Evolutionary conservation across 805 yeast species (phyloP).

Genomic region (Candida tibetensis): DNA sequence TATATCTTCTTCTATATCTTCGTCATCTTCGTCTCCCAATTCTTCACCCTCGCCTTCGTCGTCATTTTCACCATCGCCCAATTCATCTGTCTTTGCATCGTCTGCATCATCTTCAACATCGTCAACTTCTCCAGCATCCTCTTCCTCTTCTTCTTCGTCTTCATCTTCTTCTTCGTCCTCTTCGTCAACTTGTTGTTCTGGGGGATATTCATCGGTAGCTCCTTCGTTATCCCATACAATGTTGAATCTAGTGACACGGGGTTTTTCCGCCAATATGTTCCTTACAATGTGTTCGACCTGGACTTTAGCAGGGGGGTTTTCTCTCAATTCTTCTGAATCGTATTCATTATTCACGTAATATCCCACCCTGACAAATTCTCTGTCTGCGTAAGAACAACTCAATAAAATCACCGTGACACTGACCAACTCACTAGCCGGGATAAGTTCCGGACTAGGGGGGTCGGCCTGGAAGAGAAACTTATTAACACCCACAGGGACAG

Average conservation of each 20-base stretch:
- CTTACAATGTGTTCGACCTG: slow-evolving; percentile 93
- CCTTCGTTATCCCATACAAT: slow-evolving; percentile 89
- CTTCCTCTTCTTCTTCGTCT: slow-evolving; percentile 26
- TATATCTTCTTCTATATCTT: slow-evolving; percentile 20
- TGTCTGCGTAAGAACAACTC: slow-evolving; percentile 88
- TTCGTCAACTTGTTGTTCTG: slow-evolving; percentile 59
- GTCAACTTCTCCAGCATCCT: slow-evolving; percentile 17
- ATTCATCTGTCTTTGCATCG: slow-evolving; percentile 12
- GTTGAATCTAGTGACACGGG: slow-evolving; percentile 94
- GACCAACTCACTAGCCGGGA: slow-evolving; percentile 94
- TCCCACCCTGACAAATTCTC: slow-evolving; percentile 96
- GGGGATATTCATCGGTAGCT: slow-evolving; percentile 68
- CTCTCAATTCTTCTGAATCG: slow-evolving; percentile 87
- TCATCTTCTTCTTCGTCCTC: slow-evolving; percentile 38
- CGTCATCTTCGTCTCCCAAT: slow-evolving; percentile 30
- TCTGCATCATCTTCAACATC: slow-evolving; percentile 16
- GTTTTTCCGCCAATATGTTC: slow-evolving; percentile 94
- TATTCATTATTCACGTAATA: slow-evolving; percentile 97
- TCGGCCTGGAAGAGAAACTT: slow-evolving; percentile 92
- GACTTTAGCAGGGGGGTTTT: slow-evolving; percentile 90
- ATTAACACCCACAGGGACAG: slow-evolving; percentile 96
- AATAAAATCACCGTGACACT: slow-evolving; percentile 91
- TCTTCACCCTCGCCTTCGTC: slow-evolving; percentile 9
- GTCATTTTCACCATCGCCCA: slow-evolving; percentile 16
- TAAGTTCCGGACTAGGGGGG: slow-evolving; percentile 93